Conservation (phyloP, 169 alveolate species). For the Fabrea salina region DNA sequence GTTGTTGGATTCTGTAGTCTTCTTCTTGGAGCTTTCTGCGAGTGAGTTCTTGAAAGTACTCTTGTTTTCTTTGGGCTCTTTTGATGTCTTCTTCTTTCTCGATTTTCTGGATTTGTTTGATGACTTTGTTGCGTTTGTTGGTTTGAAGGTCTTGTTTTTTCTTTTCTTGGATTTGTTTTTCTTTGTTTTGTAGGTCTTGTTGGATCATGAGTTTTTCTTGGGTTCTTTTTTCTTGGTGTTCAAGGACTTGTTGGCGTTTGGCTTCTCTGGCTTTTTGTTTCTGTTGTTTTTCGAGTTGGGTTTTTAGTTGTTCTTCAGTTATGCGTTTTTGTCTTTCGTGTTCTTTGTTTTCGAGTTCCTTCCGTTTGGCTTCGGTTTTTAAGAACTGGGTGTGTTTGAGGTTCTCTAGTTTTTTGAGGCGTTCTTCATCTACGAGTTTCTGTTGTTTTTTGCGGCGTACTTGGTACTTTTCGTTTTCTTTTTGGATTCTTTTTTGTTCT, state of each 20-base stretch:
- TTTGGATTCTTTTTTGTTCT: not conserved
- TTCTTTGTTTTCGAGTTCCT: not conserved
- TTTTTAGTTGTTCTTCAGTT: not conserved
- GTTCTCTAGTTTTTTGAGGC: too few species aligned
- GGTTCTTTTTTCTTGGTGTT: not conserved
- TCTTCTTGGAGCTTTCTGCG: not conserved
- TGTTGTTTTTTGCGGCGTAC: too few species aligned
- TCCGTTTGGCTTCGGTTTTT: not conserved
- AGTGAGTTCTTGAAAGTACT: not conserved
- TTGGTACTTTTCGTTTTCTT: too few species aligned
- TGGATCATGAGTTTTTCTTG: not conserved
- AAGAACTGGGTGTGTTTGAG: too few species aligned
- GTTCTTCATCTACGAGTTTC: too few species aligned
- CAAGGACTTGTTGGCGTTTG: not conserved
- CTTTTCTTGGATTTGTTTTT: not conserved
- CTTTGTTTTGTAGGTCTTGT: not conserved
- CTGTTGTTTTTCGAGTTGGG: conserved; percentile 7
- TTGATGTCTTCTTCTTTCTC: conserved; percentile 26
- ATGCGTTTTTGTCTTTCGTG: not conserved
- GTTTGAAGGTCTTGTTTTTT: not conserved
- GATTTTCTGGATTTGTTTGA: not conserved
- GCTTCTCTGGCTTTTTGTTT: not conserved
- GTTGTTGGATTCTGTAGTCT: not conserved
- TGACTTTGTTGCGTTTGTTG: not conserved
- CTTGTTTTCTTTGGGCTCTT: conserved; percentile 10